Conservation (phyloP, 192 early-diverging fungal species). For the Coemansia guatemalensis region DNA sequence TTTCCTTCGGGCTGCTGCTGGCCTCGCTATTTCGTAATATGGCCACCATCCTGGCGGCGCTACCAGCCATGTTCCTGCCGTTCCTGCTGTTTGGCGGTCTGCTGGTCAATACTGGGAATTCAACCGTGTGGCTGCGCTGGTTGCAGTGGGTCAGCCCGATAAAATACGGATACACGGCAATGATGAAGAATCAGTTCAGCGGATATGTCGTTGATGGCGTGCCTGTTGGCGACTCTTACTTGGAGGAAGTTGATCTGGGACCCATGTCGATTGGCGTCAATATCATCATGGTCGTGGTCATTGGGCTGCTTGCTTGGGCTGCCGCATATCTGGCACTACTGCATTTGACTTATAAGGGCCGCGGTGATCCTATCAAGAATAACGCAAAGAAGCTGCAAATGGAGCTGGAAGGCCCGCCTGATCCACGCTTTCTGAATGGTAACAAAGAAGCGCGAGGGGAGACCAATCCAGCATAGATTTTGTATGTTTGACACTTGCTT, state of each 20-base stretch:
- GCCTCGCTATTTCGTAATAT: slow-evolving; percentile 54
- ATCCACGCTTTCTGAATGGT: slow-evolving; percentile 18
- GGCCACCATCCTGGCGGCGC: slow-evolving; percentile 43
- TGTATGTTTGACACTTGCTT: no score
- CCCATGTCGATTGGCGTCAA: slow-evolving; percentile 45
- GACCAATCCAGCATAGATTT: not conserved
- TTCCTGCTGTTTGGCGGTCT: slow-evolving; percentile 60
- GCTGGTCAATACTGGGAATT: slow-evolving; percentile 60
- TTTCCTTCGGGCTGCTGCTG: slow-evolving; percentile 55
- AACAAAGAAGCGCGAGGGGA: not conserved
- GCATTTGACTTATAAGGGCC: slow-evolving; percentile 17
- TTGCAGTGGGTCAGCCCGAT: slow-evolving; percentile 56
- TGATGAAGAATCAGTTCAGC: slow-evolving; percentile 52
- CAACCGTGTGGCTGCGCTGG: slow-evolving; percentile 58
- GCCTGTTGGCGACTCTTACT: slow-evolving; percentile 38
- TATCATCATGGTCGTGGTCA: slow-evolving; percentile 26
- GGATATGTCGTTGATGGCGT: slow-evolving; percentile 39
- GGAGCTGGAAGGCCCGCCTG: slow-evolving; percentile 26
- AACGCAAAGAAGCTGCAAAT: slow-evolving; percentile 6
- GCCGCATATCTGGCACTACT: slow-evolving; percentile 33
- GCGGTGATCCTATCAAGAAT: slow-evolving; percentile 4
- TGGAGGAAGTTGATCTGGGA: slow-evolving; percentile 34
- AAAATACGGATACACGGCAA: slow-evolving; percentile 59
- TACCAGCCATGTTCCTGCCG: slow-evolving; percentile 57
- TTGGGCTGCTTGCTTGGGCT: slow-evolving; percentile 24